Conservation (phyloP, 257 asterid species). For the Datura wrightii region DNA sequence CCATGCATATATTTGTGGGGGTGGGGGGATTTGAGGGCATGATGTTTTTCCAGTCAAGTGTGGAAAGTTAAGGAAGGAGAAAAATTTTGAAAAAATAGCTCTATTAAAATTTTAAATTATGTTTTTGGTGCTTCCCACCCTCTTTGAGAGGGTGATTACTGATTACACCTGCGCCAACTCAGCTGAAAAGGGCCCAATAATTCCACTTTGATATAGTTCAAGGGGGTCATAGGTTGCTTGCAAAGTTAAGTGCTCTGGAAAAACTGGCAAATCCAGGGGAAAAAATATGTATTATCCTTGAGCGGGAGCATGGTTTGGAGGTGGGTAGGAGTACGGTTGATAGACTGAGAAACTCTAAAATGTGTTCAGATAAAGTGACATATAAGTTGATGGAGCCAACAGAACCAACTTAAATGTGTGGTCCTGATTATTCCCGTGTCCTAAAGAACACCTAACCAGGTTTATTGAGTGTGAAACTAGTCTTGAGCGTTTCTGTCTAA, state of each 20-base stretch:
- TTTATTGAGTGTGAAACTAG: background rate
- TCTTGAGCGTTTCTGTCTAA: background rate
- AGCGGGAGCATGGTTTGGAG: conserved; percentile 5
- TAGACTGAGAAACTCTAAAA: background rate
- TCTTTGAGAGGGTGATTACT: too few relatives aligned
- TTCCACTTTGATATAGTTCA: background rate
- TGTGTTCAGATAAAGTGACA: background rate
- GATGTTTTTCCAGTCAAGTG: too few relatives aligned
- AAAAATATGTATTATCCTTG: background rate
- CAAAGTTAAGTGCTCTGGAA: background rate
- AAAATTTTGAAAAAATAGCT: too few relatives aligned
- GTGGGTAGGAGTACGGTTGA: background rate
- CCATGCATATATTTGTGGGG: too few relatives aligned
- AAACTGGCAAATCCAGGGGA: background rate
- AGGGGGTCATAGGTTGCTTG: background rate
- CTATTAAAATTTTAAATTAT: too few relatives aligned
- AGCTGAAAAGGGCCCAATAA: background rate
- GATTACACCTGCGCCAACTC: background rate
- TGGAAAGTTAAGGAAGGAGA: too few relatives aligned
- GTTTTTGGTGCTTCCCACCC: too few relatives aligned
- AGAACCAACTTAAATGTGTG: conserved; percentile 1
- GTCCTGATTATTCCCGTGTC: background rate
- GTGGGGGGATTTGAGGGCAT: too few relatives aligned
- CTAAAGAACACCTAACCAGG: conserved; percentile 4
- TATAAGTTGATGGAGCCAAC: conserved; percentile 13